Evolutionary conservation across 306 rosid genomes (phyloP).

Genomic region (Echinosophora koreensis): DNA sequence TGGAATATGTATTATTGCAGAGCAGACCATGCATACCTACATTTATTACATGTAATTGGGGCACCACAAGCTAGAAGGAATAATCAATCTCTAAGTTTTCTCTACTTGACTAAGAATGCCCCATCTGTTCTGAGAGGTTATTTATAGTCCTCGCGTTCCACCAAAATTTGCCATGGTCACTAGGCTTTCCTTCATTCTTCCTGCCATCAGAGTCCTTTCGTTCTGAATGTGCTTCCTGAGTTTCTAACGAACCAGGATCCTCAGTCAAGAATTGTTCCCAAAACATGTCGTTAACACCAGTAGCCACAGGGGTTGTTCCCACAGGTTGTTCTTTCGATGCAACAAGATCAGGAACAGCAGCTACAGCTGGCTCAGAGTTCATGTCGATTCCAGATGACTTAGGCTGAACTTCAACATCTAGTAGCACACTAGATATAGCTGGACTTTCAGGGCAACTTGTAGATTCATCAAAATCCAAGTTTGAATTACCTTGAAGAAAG

Average conservation of each 20-base stretch:
- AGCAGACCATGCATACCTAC: conserved; percentile 54
- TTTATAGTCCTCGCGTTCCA: conserved; percentile 71
- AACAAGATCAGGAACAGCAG: conserved; percentile 47
- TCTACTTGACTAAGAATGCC: conserved; percentile 68
- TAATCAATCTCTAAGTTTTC: conserved; percentile 54
- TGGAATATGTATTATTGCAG: conserved; percentile 24
- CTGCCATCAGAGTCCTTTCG: conserved; percentile 63
- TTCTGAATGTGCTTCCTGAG: conserved; percentile 64
- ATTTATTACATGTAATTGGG: conserved; percentile 52
- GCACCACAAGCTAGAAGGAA: conserved; percentile 53
- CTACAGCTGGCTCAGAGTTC: conserved; percentile 65
- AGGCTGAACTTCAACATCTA: conserved; percentile 54
- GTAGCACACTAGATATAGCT: conserved; percentile 55
- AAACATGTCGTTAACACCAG: conserved; percentile 73
- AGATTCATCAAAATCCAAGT: conserved; percentile 66
- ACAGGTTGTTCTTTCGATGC: conserved; percentile 53
- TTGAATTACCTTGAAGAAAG: conserved; percentile 47
- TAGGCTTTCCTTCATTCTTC: conserved; percentile 55
- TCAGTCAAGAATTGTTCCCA: conserved; percentile 94
- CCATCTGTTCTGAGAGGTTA: conserved; percentile 75
- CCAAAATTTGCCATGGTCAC: conserved; percentile 61
- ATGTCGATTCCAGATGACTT: conserved; percentile 69
- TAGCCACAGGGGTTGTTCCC: conserved; percentile 43
- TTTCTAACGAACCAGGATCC: conserved; percentile 73
- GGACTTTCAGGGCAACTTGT: conserved; percentile 59